phyloP scores from a whole-genome alignment of 2,329 filamentous ascomycete species.

The Monilinia fructicola region DNA sequence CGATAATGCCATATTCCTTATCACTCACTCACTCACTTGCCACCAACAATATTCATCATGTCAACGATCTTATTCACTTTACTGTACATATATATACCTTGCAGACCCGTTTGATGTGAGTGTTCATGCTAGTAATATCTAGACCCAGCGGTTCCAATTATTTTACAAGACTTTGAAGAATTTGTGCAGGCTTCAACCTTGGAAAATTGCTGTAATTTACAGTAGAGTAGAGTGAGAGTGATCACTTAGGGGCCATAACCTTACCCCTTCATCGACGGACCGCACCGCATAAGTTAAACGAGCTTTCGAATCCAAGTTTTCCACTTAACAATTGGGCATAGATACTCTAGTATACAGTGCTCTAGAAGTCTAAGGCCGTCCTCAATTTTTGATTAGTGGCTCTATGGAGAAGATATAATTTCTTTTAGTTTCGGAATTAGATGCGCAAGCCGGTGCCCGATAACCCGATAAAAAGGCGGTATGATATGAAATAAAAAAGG shows the following conservation, averaged over 20 bases:
- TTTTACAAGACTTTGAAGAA: conserved; percentile 1
- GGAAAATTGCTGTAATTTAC: not conserved
- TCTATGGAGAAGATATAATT: not conserved
- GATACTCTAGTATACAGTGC: not conserved
- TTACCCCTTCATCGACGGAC: conserved; percentile 20
- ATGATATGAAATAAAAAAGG: conserved; percentile 10
- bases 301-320: conserved; percentile 2
- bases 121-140: conserved; percentile 17
- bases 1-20: conserved; percentile 2
- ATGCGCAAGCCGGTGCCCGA: conserved; percentile 13
- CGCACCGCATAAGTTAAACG: conserved; percentile 13
- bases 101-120: conserved; percentile 19
- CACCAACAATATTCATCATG: conserved; percentile 1
- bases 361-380: not conserved
- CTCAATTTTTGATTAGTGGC: conserved; percentile 11
- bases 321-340: not conserved
- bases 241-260: too few species aligned
- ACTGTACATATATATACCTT: conserved; percentile 16
- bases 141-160: not conserved
- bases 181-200: conserved; percentile 12
- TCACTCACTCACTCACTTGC: too few species aligned
- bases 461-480: conserved; percentile 10
- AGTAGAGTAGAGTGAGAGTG: not conserved
- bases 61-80: not conserved
- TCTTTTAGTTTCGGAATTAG: conserved; percentile 6